Evolutionary conservation across 306 rosid genomes (phyloP), one percentile per base, ranked within the genome.

Genomic region (Cucurbita moschata): DNA sequence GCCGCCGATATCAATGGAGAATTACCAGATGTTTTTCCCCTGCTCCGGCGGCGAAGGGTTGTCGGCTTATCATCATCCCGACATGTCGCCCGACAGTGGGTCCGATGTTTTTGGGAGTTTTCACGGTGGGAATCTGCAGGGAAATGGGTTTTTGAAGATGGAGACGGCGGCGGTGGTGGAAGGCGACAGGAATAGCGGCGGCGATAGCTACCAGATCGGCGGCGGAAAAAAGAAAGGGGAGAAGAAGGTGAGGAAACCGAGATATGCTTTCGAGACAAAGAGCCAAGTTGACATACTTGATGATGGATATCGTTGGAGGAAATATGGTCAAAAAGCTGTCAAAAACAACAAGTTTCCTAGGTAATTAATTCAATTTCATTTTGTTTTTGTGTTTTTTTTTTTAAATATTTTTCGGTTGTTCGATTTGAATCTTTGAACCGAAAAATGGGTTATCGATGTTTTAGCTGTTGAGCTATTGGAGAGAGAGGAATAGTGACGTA

Each of bases 131-230:
- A 54, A 66, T 6, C 9, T 10, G 18, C 18, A 44, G 16, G 35
- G 84, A 12, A 77, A 80, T 78, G 87, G 83, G 44, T 59, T 83
- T 7, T 44, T 71, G 13, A 30, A 18, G 46, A 5, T 55, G 67
- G 57, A 38, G 55, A 56, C 14, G 19, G 51, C 18, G 52, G 52
- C 8, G 51, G 47, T 21, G 68, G 49, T 18, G 35, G 71, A 64
- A 9, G 30, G 15, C 6, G 30, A 39, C 30, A 14, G 58, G n/a
- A 52, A 52, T 6, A 51, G 55, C 1, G 21, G 46, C 46, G 19
- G 46, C 55, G 55, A 13, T 4, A 1, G 10, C 6, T 51, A 50
- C 55, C 55, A 15, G 10, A 52, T 6, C 19, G 9, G 56, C 14
- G 50, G 68, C 8, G 64, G 57, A 4, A 57, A 6, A 13, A 58